A percentile compares a stretch with the other conserved stretches of the same genome.
Evolutionary conservation across 164 flowering plant species (phyloP).

Genomic region (Cinnamomum micranthum): DNA sequence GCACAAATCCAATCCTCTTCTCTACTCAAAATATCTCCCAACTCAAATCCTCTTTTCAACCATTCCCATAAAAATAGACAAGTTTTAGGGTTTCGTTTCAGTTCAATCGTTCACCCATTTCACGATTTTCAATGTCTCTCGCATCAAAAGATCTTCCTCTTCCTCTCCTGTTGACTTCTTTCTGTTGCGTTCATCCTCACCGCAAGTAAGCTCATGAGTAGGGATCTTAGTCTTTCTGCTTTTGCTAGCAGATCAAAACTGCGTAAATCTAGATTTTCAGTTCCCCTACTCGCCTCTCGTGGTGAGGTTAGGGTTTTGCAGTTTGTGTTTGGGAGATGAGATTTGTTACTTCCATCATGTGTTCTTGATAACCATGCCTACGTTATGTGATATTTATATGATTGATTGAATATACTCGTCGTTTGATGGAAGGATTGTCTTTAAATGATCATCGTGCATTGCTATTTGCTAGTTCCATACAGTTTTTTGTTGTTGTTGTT

Average conservation of each 20-base stretch:
- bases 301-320: too few relatives aligned
- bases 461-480: background rate
- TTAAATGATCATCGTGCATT: background rate
- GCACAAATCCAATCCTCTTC: slow-evolving; percentile 36
- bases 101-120: background rate
- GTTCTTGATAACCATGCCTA: too few relatives aligned
- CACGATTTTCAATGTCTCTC: background rate
- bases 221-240: too few relatives aligned
- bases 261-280: too few relatives aligned
- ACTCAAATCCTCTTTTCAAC: background rate
- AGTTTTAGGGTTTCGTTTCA: background rate
- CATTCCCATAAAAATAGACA: background rate
- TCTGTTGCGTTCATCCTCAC: background rate
- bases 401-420: too few relatives aligned
- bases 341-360: too few relatives aligned
- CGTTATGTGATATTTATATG: too few relatives aligned
- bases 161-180: background rate
- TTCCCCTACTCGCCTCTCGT: too few relatives aligned
- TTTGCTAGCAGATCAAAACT: background rate
- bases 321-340: too few relatives aligned
- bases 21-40: background rate
- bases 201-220: background rate
- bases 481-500: background rate
- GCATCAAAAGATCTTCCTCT: background rate
- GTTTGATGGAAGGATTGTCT: background rate